Evolutionary conservation across 1,284 basidiomycete species (phyloP).

Genomic region (Leccinum variabile): DNA sequence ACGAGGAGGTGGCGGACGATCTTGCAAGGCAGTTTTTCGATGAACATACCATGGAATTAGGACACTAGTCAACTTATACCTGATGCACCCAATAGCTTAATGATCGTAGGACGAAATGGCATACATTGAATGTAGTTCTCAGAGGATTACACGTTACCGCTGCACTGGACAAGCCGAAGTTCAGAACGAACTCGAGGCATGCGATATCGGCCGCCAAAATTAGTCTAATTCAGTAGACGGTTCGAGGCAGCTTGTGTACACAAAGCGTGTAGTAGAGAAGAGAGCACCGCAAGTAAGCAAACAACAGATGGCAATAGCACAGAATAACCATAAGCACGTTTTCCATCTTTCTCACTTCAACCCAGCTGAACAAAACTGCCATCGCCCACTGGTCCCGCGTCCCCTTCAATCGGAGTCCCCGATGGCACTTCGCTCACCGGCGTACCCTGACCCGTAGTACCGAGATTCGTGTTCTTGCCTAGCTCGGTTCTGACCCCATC

Average conservation of each 20-base stretch:
- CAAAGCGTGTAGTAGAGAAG: conserved; percentile 12
- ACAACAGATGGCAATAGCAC: conserved; percentile 26
- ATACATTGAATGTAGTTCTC: background rate
- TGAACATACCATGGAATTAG: conserved; percentile 14
- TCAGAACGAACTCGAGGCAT: background rate
- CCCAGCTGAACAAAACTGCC: conserved; percentile 47
- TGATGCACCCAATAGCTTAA: background rate
- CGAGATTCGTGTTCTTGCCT: conserved; percentile 49
- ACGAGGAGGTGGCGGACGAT: conserved; percentile 10
- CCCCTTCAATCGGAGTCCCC: conserved; percentile 39
- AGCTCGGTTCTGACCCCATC: conserved; percentile 65
- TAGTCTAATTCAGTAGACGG: conserved; percentile 17
- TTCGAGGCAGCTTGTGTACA: conserved; percentile 17
- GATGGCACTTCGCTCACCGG: conserved; percentile 50
- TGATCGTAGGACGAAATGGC: background rate
- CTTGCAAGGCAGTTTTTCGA: conserved; percentile 17
- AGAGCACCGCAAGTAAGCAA: conserved; percentile 13
- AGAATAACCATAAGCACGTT: conserved; percentile 30
- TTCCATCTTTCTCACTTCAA: conserved; percentile 11
- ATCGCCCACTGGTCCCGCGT: conserved; percentile 47
- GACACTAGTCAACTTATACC: background rate
- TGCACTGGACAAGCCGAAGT: background rate
- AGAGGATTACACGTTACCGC: background rate
- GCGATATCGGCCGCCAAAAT: background rate
- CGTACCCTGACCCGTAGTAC: conserved; percentile 58